These are phyloP conservation scores for Kernera saxatilis DNA, from an alignment of 345 rosid genomes.

Conservation along the genomic window DNA sequence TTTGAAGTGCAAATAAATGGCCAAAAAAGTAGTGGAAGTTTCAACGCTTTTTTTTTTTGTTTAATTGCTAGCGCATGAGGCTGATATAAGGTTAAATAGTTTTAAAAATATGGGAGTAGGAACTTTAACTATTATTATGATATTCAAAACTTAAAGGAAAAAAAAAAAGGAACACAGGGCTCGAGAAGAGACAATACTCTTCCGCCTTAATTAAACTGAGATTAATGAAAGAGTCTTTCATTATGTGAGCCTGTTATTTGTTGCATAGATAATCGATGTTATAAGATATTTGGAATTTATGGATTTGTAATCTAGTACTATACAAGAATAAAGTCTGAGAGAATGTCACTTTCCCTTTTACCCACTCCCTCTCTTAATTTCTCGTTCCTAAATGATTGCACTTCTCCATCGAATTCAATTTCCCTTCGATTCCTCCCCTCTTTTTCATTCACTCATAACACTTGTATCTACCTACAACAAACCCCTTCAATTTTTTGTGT, in stretches of 20 bases:
- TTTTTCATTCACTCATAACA: neutral
- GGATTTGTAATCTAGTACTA: neutral
- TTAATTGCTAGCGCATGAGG: neutral
- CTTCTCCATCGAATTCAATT: neutral
- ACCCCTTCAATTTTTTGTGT: too few species aligned
- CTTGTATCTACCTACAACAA: neutral
- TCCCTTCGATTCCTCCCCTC: neutral
- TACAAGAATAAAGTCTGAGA: neutral
- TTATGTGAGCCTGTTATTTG: neutral
- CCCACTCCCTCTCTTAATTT: conserved; percentile 16
- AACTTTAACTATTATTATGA: neutral
- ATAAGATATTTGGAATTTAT: neutral
- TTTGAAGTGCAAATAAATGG: neutral
- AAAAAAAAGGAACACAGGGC: conserved; percentile 11
- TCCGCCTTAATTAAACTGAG: neutral
- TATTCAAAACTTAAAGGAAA: neutral
- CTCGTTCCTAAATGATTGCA: conserved; percentile 15
- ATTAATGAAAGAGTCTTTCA: neutral
- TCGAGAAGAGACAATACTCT: conserved; percentile 15
- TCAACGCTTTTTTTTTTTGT: neutral
- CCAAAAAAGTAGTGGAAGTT: neutral
- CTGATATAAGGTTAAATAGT: neutral
- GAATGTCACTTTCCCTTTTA: conserved; percentile 9
- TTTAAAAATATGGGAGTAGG: neutral
- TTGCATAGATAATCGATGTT: neutral